Base-by-base conservation (phyloP, 371 early-diverging fungal species). In the Mucor sp. region DNA sequence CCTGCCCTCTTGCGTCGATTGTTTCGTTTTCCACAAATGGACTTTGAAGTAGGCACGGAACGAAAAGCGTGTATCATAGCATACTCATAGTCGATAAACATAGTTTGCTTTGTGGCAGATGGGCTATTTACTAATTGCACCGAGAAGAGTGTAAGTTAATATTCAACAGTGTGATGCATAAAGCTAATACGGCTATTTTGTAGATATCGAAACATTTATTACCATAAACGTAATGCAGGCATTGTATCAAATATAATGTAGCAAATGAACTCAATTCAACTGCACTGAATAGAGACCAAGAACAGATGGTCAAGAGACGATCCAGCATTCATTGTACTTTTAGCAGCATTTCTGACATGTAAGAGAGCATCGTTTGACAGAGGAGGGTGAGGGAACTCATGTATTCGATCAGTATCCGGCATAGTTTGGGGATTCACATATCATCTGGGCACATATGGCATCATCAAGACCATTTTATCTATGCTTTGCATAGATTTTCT, bases 281-380 rank as follows among this genome's bases (percentile, higher is more conserved):
- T 47, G 4, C 19, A 30, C 21, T n/a, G 17, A 47, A 44, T 69
- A 94, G 95, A 96, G 80, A 96, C 97, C 30, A 96, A 96, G 73
- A 97, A 96, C 77, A 95, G 94, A 65, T 97, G 96, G 96, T 93
- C 96, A 30, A 74, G 97, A 67, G 97, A 97, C 69, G 97, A 97
- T 80, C 96, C 97, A 9, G 96, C 96, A 15, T 96, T 95, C 71
- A 73, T 95, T 47, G 88, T 94, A 19, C 68, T 94, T 27, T 69
- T 91, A 12, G 81, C 87, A 14, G 69, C 86, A 25, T 77, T 85
- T 21, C 72, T 93, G 27, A 77, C 85, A 17, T 65, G 92, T 91
- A 87, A 74, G 41, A 15, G 17, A 17, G 41, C 41, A 17, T 5
- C 41, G 5, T 17, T 41, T 41, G 17, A 17, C 41, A 41, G 41